These are phyloP conservation scores for Tetradesmus lagerheimii DNA, from an alignment of 139 green algal species.

Conservation along the genomic window DNA sequence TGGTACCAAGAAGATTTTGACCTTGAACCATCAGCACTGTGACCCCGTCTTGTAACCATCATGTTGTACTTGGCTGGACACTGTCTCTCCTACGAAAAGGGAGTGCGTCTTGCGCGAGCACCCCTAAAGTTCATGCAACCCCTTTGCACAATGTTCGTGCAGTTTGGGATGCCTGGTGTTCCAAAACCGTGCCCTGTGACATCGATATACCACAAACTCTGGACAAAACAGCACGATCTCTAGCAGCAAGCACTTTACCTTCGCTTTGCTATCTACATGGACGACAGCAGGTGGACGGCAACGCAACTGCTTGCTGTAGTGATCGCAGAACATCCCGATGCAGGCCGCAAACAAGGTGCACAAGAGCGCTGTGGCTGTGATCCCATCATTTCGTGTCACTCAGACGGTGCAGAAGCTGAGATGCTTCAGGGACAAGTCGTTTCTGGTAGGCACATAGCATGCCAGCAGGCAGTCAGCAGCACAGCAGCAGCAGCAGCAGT, in stretches of 20 bases:
- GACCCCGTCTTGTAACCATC: neutral
- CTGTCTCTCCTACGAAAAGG: too few species aligned
- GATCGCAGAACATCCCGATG: slow-evolving; percentile 1
- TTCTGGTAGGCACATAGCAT: slow-evolving; percentile 8
- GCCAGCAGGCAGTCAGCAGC: neutral
- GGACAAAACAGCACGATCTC: neutral
- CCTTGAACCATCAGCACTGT: neutral
- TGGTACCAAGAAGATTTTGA: neutral
- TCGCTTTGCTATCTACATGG: too few species aligned
- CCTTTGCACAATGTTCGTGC: too few species aligned
- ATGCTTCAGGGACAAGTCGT: slow-evolving; percentile 72
- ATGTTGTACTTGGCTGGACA: too few species aligned
- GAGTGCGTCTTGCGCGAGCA: too few species aligned
- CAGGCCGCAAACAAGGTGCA: slow-evolving; percentile 53
- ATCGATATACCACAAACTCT: neutral
- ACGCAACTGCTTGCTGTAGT: neutral
- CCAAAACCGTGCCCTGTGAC: too few species aligned
- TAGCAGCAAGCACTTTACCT: too few species aligned
- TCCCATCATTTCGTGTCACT: slow-evolving; percentile 58
- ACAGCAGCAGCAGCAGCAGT: neutral
- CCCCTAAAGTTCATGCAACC: too few species aligned
- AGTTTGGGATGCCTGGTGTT: too few species aligned
- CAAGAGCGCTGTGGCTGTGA: slow-evolving; percentile 67
- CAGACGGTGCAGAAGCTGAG: slow-evolving; percentile 68
- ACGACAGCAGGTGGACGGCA: too few species aligned